Conservation (phyloP, 139 green algal species). For the Parachlorella kessleri region DNA sequence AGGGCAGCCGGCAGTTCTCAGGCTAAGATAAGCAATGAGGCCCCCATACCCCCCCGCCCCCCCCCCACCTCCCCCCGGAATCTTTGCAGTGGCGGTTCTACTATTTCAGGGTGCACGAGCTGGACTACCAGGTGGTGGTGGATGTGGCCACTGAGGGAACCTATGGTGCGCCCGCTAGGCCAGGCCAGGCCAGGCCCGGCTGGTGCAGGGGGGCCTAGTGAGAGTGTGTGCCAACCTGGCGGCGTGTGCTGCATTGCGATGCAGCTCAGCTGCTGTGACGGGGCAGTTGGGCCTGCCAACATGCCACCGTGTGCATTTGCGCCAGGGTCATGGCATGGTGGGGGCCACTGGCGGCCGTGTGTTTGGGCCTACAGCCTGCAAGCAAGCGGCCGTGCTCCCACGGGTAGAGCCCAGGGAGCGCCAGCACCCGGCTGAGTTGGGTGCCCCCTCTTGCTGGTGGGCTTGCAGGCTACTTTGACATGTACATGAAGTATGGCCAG, state of each 20-base stretch:
- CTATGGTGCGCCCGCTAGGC: neutral
- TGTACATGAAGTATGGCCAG: neutral
- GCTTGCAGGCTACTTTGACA: neutral
- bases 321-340: too few relatives aligned
- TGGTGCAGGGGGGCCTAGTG: conserved; percentile 14
- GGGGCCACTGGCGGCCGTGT: too few relatives aligned
- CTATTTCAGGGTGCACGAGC: conserved; percentile 32
- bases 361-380: too few relatives aligned
- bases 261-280: neutral
- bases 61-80: neutral
- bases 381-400: too few relatives aligned
- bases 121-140: conserved; percentile 50
- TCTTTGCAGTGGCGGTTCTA: conserved; percentile 43
- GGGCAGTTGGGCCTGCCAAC: neutral
- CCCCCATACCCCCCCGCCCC: neutral
- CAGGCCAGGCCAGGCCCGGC: neutral
- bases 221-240: neutral
- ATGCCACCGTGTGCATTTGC: neutral
- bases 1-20: too few relatives aligned
- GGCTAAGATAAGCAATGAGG: neutral
- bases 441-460: too few relatives aligned
- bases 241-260: neutral
- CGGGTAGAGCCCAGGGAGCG: too few relatives aligned
- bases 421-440: too few relatives aligned
- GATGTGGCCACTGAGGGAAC: conserved; percentile 28